A percentile compares a stretch with the other conserved stretches of the same genome.
These are phyloP conservation scores for Aureobasidium mangrovei DNA, from an alignment of 2,329 filamentous ascomycete genomes.

Conservation along the genomic window DNA sequence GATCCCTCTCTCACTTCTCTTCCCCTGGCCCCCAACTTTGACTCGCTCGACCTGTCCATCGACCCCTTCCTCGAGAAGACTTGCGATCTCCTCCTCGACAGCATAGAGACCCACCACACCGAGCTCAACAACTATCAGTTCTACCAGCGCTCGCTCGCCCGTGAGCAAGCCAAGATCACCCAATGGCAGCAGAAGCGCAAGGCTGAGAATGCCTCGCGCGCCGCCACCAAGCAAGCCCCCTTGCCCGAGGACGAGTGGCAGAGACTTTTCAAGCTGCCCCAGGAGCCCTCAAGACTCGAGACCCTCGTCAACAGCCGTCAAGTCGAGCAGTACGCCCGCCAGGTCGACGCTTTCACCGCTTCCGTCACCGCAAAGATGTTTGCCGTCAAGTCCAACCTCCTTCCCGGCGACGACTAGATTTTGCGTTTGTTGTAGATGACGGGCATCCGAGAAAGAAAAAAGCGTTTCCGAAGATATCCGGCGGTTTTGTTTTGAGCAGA, in stretches of 20 bases:
- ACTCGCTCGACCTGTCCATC: conserved; percentile 83
- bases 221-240: conserved; percentile 75
- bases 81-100: conserved; percentile 89
- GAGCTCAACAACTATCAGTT: conserved; percentile 99
- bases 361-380: conserved; percentile 96
- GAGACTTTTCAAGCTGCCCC: conserved; percentile 92
- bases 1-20: conserved; percentile 48
- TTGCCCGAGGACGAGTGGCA: conserved; percentile 98
- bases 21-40: conserved; percentile 79
- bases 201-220: conserved; percentile 80
- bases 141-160: conserved; percentile 86
- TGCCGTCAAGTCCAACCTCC: conserved; percentile 66
- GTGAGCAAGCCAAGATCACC: conserved; percentile 93
- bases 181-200: conserved; percentile 97
- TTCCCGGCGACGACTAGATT: conserved; percentile 43
- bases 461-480: conserved; percentile 8
- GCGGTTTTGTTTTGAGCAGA: neutral
- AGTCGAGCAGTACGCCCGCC: conserved; percentile 94
- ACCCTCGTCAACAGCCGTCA: conserved; percentile 91
- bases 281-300: conserved; percentile 87
- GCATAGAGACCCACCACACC: conserved; percentile 95
- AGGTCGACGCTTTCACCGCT: conserved; percentile 93
- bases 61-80: conserved; percentile 98
- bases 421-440: conserved; percentile 1
- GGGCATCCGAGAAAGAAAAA: conserved; percentile 1